phyloP scores from a whole-genome alignment of 768 basidiomycete genomes.

The Tephrocybe sp. region DNA sequence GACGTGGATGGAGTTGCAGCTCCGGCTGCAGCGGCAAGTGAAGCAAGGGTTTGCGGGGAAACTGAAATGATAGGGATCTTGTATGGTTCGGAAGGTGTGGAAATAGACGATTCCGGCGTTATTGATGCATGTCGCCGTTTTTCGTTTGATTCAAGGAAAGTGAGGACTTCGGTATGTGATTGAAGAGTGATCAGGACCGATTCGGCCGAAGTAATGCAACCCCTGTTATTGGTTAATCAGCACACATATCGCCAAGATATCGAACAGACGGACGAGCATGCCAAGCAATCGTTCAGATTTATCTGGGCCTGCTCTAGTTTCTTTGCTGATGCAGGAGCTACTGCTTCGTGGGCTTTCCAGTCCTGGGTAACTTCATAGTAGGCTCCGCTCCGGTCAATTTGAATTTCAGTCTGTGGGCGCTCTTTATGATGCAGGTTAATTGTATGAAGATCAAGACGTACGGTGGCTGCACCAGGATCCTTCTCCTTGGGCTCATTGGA shows the following conservation, averaged over 20 bases:
- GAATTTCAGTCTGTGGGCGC: slow-evolving; percentile 91
- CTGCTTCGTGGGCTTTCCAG: slow-evolving; percentile 15
- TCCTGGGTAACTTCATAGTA: slow-evolving; percentile 80
- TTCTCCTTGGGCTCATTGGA: slow-evolving; percentile 30
- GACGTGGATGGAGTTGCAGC: slow-evolving; percentile 54
- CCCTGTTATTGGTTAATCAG: slow-evolving; percentile 45
- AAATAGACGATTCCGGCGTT: too few species aligned
- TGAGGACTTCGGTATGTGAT: slow-evolving; percentile 90
- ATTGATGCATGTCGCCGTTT: slow-evolving; percentile 6
- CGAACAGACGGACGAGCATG: slow-evolving; percentile 77
- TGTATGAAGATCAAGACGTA: slow-evolving; percentile 19
- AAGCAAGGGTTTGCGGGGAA: slow-evolving; percentile 84
- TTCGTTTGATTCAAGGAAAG: slow-evolving; percentile 63
- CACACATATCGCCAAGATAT: background rate
- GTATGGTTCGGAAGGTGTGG: slow-evolving; percentile 33
- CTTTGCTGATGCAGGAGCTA: slow-evolving; percentile 29
- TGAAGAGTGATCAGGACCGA: slow-evolving; percentile 95
- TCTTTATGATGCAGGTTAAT: background rate
- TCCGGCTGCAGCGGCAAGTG: slow-evolving; percentile 66
- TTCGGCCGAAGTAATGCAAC: slow-evolving; percentile 98
- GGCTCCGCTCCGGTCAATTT: slow-evolving; percentile 77
- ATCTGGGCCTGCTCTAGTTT: slow-evolving; percentile 94
- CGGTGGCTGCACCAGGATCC: slow-evolving; percentile 36
- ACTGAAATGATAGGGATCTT: slow-evolving; percentile 80
- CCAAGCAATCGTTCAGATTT: slow-evolving; percentile 95